Conservation (phyloP, 2,329 filamentous ascomycete genomes). For the Fusarium sp. region DNA sequence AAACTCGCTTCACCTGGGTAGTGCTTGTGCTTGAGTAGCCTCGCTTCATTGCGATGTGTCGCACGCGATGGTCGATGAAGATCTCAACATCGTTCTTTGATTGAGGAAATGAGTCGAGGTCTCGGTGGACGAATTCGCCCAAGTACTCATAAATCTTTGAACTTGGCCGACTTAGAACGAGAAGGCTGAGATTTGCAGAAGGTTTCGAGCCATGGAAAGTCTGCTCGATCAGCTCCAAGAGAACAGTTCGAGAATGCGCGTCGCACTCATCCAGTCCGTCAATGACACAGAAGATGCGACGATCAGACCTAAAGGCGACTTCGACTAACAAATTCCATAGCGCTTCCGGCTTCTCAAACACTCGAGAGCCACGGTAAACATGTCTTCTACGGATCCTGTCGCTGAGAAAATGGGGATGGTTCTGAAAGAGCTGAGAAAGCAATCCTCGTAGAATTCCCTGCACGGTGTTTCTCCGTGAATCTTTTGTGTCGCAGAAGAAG, state of each 20-base stretch:
- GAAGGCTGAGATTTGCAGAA: constrained; percentile 19
- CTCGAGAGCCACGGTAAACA: constrained; percentile 18
- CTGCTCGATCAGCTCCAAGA: constrained; percentile 29
- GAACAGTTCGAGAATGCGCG: constrained; percentile 13
- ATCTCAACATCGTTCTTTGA: constrained; percentile 32
- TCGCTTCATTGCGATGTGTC: constrained; percentile 28
- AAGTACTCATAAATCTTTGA: constrained; percentile 29
- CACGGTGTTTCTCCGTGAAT: constrained; percentile 22
- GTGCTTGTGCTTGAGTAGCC: constrained; percentile 33
- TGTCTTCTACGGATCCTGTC: constrained; percentile 33
- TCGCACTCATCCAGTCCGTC: constrained; percentile 33
- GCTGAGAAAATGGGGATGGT: constrained; percentile 26
- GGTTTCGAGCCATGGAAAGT: constrained; percentile 23
- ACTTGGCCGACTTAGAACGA: constrained; percentile 19
- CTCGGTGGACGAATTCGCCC: constrained; percentile 34
- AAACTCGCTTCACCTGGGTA: constrained; percentile 28
- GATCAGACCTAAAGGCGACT: constrained; percentile 28
- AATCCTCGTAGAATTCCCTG: constrained; percentile 27
- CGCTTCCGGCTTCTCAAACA: constrained; percentile 31
- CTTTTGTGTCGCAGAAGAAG: constrained; percentile 29
- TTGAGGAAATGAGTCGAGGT: constrained; percentile 40
- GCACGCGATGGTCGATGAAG: constrained; percentile 38
- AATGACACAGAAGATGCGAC: constrained; percentile 27
- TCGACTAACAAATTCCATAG: constrained; percentile 31
- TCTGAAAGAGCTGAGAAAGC: constrained; percentile 32